Base-by-base conservation (phyloP, 371 early-diverging fungal genomes). In the Rhizopus arrhizus region DNA sequence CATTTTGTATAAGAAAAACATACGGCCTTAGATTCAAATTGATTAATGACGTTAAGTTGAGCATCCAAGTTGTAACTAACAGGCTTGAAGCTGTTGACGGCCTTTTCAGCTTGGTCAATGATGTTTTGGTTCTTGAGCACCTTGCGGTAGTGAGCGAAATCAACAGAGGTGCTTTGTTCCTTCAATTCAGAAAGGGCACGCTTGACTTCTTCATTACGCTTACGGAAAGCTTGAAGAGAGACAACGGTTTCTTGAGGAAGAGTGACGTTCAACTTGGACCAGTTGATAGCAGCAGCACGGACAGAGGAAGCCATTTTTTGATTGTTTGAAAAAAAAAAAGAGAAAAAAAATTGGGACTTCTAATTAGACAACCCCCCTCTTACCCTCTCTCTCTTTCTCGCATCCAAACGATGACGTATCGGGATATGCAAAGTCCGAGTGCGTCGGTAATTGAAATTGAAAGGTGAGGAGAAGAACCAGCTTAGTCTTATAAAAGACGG, bases 191-290 rank as follows among this genome's bases (percentile, higher is more conserved):
- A 51, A 62, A 96, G 84, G 56, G 86, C 74, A 69, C 91, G 87
- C 80, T 91, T 92, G 54, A 88, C 84, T 74, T 96, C 94, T 41
- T 95, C 96, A 75, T 95, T 94, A 68, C 96, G 91, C 78, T 96
- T 93, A 71, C 96, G 95, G 92, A 97, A 96, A 46, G 92, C 89
- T 65, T 80, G 80, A 59, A 97, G 80, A 34, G 94, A 77, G 53
- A 88, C 91, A 59, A 89, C 87, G 51, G 96, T 96, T 70, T 97
- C 96, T 62, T 92, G 88, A 72, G 89, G 85, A 56, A 97, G 85
- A 67, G 89, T 90, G 56, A 85, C 82, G 74, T 86, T 82, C 73
- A 97, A 80, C 70, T 89, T 89, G 69, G 89, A 73, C 94, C 95
- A 96, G 89, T 96, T 93, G 72, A 97, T 84, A 52, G 82, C 86